These are phyloP conservation scores for Aureobasidium pullulans DNA, from an alignment of 2,329 filamentous ascomycete genomes.

Conservation along the genomic window DNA sequence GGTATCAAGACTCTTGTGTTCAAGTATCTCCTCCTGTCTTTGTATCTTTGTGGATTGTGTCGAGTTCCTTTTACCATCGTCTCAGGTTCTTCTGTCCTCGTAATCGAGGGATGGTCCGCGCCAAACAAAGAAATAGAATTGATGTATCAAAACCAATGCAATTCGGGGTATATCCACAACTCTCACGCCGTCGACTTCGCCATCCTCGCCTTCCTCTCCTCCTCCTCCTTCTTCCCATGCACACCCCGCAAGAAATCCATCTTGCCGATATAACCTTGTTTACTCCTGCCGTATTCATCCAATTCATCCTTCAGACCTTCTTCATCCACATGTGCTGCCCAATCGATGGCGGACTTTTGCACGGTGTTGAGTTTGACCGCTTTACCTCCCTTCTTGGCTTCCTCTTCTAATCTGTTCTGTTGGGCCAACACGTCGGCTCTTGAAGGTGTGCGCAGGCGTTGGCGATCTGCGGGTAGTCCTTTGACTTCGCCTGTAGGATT, in stretches of 20 bases:
- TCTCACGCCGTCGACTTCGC: conserved; percentile 9
- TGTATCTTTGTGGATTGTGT: no score
- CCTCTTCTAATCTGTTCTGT: conserved; percentile 26
- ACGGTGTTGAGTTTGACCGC: conserved; percentile 58
- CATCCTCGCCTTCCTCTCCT: conserved; percentile 43
- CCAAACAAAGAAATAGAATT: no score
- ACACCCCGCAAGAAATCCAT: conserved; percentile 57
- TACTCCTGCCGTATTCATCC: conserved; percentile 53
- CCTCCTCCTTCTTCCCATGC: conserved; percentile 49
- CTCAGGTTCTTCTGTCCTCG: no score
- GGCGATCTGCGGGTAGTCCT: conserved; percentile 36
- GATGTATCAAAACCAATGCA: no score
- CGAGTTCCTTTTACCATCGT: no score
- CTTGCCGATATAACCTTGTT: conserved; percentile 52
- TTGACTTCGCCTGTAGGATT: conserved; percentile 43
- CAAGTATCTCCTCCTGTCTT: no score
- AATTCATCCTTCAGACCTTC: conserved; percentile 56
- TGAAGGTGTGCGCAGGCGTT: conserved; percentile 30
- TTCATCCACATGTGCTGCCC: conserved; percentile 56
- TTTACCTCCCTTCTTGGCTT: conserved; percentile 30
- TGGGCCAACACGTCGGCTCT: conserved; percentile 26
- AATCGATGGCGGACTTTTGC: conserved; percentile 59
- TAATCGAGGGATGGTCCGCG: no score
- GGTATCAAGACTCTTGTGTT: no score
- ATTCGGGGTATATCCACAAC: no score